Conservation (phyloP, 257 asterid species). For the Capsicum baccatum region DNA sequence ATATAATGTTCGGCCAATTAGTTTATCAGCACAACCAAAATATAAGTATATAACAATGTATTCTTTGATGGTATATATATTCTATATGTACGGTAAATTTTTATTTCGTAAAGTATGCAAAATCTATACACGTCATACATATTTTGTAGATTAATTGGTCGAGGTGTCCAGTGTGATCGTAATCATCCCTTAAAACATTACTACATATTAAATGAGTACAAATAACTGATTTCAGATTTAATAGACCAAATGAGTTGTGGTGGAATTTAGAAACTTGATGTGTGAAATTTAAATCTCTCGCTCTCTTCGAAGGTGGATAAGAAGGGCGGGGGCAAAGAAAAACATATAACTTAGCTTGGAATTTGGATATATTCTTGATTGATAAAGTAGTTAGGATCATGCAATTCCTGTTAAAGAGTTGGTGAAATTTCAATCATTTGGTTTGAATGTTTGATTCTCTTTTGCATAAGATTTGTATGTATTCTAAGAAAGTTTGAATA, state of each 20-base stretch:
- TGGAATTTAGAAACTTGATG: not conserved
- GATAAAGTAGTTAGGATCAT: slow-evolving; percentile 47
- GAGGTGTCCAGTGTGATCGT: not conserved
- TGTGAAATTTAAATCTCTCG: not conserved
- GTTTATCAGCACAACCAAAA: not conserved
- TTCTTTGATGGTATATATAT: no score
- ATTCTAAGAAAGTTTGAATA: slow-evolving; percentile 49
- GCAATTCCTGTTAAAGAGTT: slow-evolving; percentile 56
- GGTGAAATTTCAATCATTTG: slow-evolving; percentile 67
- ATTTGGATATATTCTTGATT: not conserved
- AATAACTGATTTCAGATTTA: not conserved
- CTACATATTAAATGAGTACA: not conserved
- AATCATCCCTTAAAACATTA: not conserved
- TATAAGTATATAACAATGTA: no score
- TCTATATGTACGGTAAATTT: no score
- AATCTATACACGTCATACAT: no score
- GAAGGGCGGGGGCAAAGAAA: not conserved
- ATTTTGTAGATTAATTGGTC: no score
- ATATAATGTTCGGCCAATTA: not conserved
- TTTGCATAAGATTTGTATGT: slow-evolving; percentile 52
- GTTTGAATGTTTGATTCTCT: slow-evolving; percentile 44
- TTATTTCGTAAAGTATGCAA: no score
- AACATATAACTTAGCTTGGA: not conserved
- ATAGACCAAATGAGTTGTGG: not conserved
- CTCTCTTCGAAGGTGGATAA: rapidly evolving